Conservation (phyloP, 352 stramenopile genomes). For the Globisporangium iwayamae region DNA sequence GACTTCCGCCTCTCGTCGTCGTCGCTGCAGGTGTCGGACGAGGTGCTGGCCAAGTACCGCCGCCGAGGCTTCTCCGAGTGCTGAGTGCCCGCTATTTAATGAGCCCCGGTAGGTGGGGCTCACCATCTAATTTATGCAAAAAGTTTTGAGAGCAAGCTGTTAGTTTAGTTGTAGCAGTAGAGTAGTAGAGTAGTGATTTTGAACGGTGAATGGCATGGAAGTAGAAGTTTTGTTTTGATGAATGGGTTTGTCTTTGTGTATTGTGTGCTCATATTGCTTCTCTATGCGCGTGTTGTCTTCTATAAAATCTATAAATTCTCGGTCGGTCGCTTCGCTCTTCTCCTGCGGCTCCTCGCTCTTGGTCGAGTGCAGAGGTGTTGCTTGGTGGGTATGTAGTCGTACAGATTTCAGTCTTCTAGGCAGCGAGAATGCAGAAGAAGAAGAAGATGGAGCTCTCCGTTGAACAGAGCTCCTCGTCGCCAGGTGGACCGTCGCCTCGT, state of each 20-base stretch:
- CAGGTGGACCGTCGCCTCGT: background rate
- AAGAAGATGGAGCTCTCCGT: conserved; percentile 5
- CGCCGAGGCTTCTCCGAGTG: conserved; percentile 33
- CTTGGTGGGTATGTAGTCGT: background rate
- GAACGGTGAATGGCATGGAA: background rate
- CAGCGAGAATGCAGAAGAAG: conserved; percentile 3
- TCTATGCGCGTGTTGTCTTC: conserved; percentile 7
- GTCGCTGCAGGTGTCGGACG: conserved; percentile 25
- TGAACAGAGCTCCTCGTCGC: background rate
- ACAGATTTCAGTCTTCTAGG: conserved; percentile 6
- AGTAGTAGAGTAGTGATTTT: background rate
- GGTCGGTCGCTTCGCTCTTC: background rate
- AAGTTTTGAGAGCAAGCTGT: too few species aligned
- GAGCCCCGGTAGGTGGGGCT: too few species aligned
- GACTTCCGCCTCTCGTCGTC: conserved; percentile 52
- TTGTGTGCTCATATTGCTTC: background rate
- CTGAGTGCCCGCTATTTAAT: background rate
- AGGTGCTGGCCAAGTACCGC: conserved; percentile 23
- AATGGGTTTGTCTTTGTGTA: background rate
- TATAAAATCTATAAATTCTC: conserved; percentile 17
- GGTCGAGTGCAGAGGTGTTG: conserved; percentile 1
- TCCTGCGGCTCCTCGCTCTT: background rate
- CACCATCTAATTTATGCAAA: too few species aligned
- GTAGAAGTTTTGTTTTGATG: conserved; percentile 1
- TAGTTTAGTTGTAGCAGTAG: too few species aligned